Base-by-base conservation (phyloP, 1,139 yeast genomes). In the Suhomyces yuchorum region DNA sequence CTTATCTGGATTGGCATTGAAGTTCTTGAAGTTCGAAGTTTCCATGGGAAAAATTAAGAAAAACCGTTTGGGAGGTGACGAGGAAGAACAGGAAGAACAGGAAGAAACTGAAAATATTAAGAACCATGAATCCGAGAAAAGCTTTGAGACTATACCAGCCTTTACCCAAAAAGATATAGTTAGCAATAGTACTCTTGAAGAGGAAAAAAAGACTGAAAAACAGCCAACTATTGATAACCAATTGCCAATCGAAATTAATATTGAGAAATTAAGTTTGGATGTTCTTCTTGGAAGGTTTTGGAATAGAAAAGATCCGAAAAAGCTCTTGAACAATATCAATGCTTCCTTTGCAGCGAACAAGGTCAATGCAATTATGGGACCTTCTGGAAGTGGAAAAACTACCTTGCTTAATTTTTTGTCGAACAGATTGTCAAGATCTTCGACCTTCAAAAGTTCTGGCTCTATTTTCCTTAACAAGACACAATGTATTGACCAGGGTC, bases 11-110 rank as follows among this genome's bases (percentile, higher is more conserved):
- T 17, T 78, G 1, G 67, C 78, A 1, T 65, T 85, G 26, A 64
- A 70, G 30, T 63, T 73, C 48, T 70, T 75, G 43, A 79, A 77
- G 36, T 79, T 80, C 24, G 87, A 84, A 51, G 73, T 85, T 8
- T 61, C 77, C 1, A 72, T 84, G 62, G 81, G 83, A 1, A 73
- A 73, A 47, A 71, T 73, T 18, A 71, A 63, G 48, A 61, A 61
- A 42, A 71, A 69, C 61, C 30, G 39, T 6, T 23, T 72, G 55
- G 71, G 75, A 7, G 65, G 63, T 4, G 69, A 65, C 19, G 70
- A 66, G 18, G 63, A 58, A 8, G 57, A 50, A 2, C 57, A 46
- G 8, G 56, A 46, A 9, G 44, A 37, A 22, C 40, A 35, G 22
- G 41, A 46, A 18, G 15, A 15, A 2, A 15, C 3, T 9, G 23